A percentile compares a stretch with the other conserved stretches of the same genome.
Conservation (phyloP, 495 filamentous ascomycete genomes). For the Ramalina intermedia region DNA sequence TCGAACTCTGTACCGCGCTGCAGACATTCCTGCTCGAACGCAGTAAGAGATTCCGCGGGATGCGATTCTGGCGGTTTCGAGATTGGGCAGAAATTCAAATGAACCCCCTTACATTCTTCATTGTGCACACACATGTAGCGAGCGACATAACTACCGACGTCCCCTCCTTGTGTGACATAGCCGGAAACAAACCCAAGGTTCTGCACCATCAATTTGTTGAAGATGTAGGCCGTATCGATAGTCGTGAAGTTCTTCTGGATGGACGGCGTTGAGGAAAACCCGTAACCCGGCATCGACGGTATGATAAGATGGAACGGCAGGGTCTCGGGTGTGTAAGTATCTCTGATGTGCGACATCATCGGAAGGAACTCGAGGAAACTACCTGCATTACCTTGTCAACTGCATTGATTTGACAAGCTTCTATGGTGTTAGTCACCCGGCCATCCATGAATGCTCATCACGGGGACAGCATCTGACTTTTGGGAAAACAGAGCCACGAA, state of each 20-base stretch:
- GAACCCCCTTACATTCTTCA: constrained; percentile 30
- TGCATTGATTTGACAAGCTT: not conserved
- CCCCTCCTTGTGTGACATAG: constrained; percentile 54
- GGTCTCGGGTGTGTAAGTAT: constrained; percentile 37
- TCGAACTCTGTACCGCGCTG: constrained; percentile 22
- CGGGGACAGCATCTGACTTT: constrained; percentile 42
- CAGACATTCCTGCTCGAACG: constrained; percentile 23
- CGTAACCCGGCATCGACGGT: constrained; percentile 49
- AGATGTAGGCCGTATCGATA: constrained; percentile 27
- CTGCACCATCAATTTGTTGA: constrained; percentile 42
- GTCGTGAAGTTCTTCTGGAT: constrained; percentile 32
- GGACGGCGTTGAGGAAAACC: constrained; percentile 39
- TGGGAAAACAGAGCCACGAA: constrained; percentile 49
- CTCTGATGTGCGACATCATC: constrained; percentile 27
- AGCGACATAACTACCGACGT: constrained; percentile 43
- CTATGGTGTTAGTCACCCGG: constrained; percentile 27
- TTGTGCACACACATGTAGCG: constrained; percentile 27
- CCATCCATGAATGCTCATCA: constrained; percentile 49
- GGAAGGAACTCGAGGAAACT: constrained; percentile 23
- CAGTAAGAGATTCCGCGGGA: constrained; percentile 18
- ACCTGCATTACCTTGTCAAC: constrained; percentile 15
- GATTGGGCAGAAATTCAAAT: constrained; percentile 5
- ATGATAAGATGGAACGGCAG: constrained; percentile 54
- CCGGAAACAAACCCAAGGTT: constrained; percentile 41
- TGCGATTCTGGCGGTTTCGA: not conserved